Evolutionary conservation across 371 early-diverging fungal genomes (phyloP), one percentile per base, ranked within the genome.

Genomic region (Mortierella sp.): DNA sequence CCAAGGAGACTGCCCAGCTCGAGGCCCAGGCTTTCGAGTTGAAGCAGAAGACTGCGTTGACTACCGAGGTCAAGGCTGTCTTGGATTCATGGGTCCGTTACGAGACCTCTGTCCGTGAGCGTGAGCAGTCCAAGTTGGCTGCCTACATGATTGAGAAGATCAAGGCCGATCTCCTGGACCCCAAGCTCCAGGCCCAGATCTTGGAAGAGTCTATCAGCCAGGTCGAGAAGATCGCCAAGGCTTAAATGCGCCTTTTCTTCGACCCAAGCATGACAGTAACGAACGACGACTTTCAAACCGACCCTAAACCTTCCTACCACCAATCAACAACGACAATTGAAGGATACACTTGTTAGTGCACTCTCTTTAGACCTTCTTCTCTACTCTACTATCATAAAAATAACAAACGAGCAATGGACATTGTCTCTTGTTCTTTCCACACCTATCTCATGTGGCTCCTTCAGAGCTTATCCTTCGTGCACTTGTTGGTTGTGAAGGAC

Each of bases 61-160:
- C 94, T 75, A 64, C 89, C 54, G 98, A 98, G 90, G 93, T 96
- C 88, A 97, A 97, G 94, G 46, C 91, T 37, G 95, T 96, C 77
- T 91, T 98, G 50, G 98, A 98, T 89, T 94, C 96, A 61, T 98
- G 98, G 98, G 98, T 98, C 69, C 98, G 98, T 86, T 96, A 98
- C 87, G 98, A 98, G 91, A 92, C 95, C 85, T 91, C 92, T 54
- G 91, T 98, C 79, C 97, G 99, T 89, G 98, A 98, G 89, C 94
- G 92, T 80, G 96, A 97, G 91, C 99, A 98, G 92, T 95, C 94
- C 92, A 91, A 94, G 73, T 90, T 98, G 83, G 96, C 96, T 77
- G 91, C 93, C 72, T 90, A 91, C 83, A 95, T 98, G 90, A 96
- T 98, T 82, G 94, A 92, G 87, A 94, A 93, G 89, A 93, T 98